Conservation (phyloP, 202 grass and related monocot species). For the Musa balbisiana region DNA sequence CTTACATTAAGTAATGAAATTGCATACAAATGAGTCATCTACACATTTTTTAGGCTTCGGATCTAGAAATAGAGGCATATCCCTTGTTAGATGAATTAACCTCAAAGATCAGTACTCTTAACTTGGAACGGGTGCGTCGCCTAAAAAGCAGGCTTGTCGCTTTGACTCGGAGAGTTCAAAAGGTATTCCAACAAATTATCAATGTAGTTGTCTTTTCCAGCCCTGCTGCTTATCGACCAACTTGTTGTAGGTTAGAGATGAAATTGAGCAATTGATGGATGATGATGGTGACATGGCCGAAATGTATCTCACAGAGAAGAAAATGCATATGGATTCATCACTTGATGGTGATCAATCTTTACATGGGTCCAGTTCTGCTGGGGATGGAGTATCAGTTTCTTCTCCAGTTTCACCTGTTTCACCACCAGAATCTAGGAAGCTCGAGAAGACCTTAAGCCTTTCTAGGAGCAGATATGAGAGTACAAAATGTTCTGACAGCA, state of each 20-base stretch:
- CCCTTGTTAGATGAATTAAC: conserved; percentile 94
- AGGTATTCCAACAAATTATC: conserved; percentile 35
- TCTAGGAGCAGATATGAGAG: conserved; percentile 89
- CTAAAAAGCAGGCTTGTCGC: conserved; percentile 93
- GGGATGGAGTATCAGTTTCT: conserved; percentile 56
- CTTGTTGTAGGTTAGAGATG: conserved; percentile 72
- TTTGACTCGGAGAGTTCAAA: conserved; percentile 93
- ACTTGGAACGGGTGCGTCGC: conserved; percentile 81
- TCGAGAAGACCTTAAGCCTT: conserved; percentile 75
- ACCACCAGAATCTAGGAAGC: conserved; percentile 63
- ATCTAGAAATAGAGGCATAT: conserved; percentile 98
- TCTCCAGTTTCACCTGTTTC: conserved; percentile 85
- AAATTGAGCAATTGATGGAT: conserved; percentile 98
- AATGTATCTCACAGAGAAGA: conserved; percentile 98
- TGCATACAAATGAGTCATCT: not conserved
- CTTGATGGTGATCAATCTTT: conserved; percentile 70
- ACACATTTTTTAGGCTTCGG: conserved; percentile 50
- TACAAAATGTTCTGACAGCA: conserved; percentile 67
- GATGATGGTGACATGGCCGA: conserved; percentile 99
- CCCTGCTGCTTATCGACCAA: not conserved
- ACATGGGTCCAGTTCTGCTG: conserved; percentile 40
- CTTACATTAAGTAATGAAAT: not conserved
- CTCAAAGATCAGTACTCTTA: conserved; percentile 97
- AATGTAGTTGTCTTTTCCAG: not conserved
- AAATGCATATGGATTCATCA: conserved; percentile 60